Base-by-base conservation (phyloP, 176 grass and related monocot genomes). In the Poa pratensis region DNA sequence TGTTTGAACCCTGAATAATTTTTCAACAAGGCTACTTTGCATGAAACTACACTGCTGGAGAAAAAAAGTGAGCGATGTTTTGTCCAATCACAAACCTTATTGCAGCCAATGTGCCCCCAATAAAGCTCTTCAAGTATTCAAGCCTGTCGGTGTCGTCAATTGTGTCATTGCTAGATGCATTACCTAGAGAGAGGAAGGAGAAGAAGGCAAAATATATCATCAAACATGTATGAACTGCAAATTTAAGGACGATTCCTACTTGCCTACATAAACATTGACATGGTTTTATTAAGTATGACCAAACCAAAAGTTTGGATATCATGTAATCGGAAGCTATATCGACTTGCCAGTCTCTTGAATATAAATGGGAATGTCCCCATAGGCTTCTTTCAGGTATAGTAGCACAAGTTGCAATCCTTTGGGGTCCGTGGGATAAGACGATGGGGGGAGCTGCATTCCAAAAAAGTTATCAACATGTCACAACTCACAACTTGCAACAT, bases 321-420 rank as follows among this genome's bases (percentile, higher is more conserved):
- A 48, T 5, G 70, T 50, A 24, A 73, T 50, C 13, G 23, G 22
- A 46, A 48, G 24, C 43, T 73, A 48, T 43, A 82, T n/a, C 61
- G 59, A 86, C 88, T 89, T 88, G 75, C 92, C 94, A 72, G 92
- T 97, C 84, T 97, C 95, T 79, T 97, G 80, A 53, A 97, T 59
- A 65, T 86, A 94, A 72, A 97, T 72, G 26, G 94, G 92, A 64
- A 86, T 65, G 60, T 89, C 67, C 23, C 79, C 88, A 26, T 89
- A 92, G 23, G 68, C 18, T 63, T 94, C 73, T 78, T 64, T 87
- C 59, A 92, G 57, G 67, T 97, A 89, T 76, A 90, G 59, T 70
- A 92, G 62, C 65, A 83, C 19, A 63, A 68, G 35, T 59, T 82
- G 84, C 18, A 94, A 53, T 14, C 92, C 86, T 20, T 48, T 12